Conservation (phyloP, 257 asterid genomes). For the Euphrasia confusa region DNA sequence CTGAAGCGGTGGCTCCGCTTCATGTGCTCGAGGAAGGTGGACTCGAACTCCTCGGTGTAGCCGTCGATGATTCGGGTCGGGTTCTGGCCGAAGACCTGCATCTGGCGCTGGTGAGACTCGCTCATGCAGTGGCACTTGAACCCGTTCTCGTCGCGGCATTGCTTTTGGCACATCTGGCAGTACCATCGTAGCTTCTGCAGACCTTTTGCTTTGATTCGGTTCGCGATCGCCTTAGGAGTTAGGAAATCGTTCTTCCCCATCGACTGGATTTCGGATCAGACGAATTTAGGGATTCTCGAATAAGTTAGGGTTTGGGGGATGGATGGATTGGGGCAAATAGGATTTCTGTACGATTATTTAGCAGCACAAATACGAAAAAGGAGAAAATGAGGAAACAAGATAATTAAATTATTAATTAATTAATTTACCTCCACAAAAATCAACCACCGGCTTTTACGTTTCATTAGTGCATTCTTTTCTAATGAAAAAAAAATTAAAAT, state of each 20-base stretch:
- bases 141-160: constrained; percentile 94
- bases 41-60: constrained; percentile 78
- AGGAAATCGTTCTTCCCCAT: constrained; percentile 89
- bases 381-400: no score
- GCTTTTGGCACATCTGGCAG: constrained; percentile 96
- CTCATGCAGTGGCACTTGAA: constrained; percentile 97
- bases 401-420: no score
- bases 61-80: constrained; percentile 64
- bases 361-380: no score
- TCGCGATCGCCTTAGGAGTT: constrained; percentile 92
- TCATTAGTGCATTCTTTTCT: no score
- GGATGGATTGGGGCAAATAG: not conserved
- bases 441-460: no score
- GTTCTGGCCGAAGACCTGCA: constrained; percentile 88
- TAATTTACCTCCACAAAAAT: no score
- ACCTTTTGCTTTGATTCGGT: constrained; percentile 78
- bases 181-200: constrained; percentile 89
- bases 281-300: not conserved
- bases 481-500: no score
- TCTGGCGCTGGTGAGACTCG: constrained; percentile 92
- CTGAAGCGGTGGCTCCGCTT: constrained; percentile 82
- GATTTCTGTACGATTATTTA: not conserved
- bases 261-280: not conserved
- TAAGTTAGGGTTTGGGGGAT: not conserved
- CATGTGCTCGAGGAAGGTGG: constrained; percentile 72